Evolutionary conservation across 2,329 filamentous ascomycete species (phyloP).

Genomic region (Penicillium sp.): DNA sequence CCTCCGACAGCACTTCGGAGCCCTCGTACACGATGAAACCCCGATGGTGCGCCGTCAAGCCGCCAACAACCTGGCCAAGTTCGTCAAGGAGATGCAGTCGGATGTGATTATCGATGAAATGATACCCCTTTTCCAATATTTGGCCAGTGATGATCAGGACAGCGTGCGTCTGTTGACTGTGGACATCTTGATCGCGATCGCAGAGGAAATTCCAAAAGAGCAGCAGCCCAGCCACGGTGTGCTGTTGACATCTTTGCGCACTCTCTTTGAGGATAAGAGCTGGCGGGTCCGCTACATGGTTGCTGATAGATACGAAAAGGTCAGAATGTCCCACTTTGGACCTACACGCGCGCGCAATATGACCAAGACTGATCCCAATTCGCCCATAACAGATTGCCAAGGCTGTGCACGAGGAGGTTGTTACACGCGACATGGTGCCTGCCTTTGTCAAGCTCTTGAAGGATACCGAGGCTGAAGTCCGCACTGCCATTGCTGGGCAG

Average conservation of each 20-base stretch:
- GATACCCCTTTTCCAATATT: slow-evolving; percentile 97
- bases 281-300: slow-evolving; percentile 99
- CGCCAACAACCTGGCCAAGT: slow-evolving; percentile 94
- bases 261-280: slow-evolving; percentile 97
- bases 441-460: slow-evolving; percentile 97
- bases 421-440: slow-evolving; percentile 89
- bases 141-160: slow-evolving; percentile 95
- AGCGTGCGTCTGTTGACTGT: slow-evolving; percentile 95
- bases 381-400: slow-evolving; percentile 75
- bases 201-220: slow-evolving; percentile 96
- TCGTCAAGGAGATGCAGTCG: slow-evolving; percentile 94
- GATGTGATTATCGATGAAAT: slow-evolving; percentile 95
- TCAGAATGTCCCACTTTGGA: slow-evolving; percentile 41
- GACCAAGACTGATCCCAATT: slow-evolving; percentile 19
- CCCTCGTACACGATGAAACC: slow-evolving; percentile 95
- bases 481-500: slow-evolving; percentile 94
- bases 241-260: slow-evolving; percentile 84
- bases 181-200: slow-evolving; percentile 93
- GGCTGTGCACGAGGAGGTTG: slow-evolving; percentile 95
- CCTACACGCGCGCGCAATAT: background rate
- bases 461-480: slow-evolving; percentile 95
- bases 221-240: slow-evolving; percentile 96
- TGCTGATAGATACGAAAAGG: slow-evolving; percentile 97
- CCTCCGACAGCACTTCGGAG: slow-evolving; percentile 86
- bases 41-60: slow-evolving; percentile 98